A percentile compares a stretch with the other conserved stretches of the same genome.
phyloP scores from a whole-genome alignment of 257 asterid species.

The Oldenlandia corymbosa region DNA sequence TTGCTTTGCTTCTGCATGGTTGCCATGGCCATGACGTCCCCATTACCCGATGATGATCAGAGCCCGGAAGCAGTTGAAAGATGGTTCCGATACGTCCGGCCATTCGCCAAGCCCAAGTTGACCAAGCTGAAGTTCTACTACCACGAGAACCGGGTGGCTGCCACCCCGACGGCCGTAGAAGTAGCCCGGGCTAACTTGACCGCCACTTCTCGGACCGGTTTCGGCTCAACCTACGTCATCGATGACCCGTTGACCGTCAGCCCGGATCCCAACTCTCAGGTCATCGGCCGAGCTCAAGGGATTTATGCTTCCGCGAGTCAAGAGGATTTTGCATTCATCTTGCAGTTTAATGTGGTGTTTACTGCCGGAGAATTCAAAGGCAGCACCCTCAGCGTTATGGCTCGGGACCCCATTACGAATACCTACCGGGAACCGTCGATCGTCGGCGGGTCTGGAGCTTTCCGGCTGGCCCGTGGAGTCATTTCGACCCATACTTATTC shows the following conservation, averaged over 20 bases:
- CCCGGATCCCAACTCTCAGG: constrained; percentile 24
- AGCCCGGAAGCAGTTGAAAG: constrained; percentile 6
- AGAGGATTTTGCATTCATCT: neutral
- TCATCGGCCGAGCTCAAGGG: constrained; percentile 8
- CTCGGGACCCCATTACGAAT: neutral
- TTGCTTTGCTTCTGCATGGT: too few relatives aligned
- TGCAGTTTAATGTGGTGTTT: neutral
- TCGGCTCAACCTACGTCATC: constrained; percentile 38
- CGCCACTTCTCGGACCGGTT: constrained; percentile 24
- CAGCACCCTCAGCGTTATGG: neutral
- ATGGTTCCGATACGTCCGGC: constrained; percentile 23
- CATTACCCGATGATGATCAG: neutral
- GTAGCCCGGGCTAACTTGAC: constrained; percentile 35
- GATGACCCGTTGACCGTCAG: constrained; percentile 57
- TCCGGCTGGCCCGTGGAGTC: constrained; percentile 11
- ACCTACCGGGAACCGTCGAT: neutral
- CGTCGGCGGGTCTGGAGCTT: neutral
- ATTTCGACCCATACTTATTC: neutral
- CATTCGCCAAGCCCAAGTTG: constrained; percentile 25
- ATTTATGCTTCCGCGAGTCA: neutral
- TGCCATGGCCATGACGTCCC: neutral
- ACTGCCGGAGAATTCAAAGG: neutral
- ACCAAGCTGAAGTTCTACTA: constrained; percentile 56
- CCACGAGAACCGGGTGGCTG: constrained; percentile 56
- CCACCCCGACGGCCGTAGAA: constrained; percentile 32